Conservation (phyloP, 2,329 filamentous ascomycete species). For the Sclerotinia minor region DNA sequence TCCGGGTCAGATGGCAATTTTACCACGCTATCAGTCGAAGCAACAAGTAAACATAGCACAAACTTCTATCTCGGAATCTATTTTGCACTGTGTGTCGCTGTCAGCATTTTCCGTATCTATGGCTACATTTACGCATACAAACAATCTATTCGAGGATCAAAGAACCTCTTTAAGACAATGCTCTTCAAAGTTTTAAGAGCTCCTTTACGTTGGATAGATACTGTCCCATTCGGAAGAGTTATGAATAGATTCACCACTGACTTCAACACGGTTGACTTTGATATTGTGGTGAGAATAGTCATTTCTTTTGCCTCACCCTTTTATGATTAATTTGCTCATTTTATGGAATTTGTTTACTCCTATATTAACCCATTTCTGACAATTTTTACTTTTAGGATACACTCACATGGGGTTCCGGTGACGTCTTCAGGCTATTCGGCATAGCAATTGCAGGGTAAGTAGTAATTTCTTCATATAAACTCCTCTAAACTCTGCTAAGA, state of each 20-base stretch:
- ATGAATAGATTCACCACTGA: conserved; percentile 75
- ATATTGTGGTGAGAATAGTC: conserved; percentile 16
- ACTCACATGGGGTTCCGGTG: conserved; percentile 11
- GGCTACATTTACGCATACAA: conserved; percentile 62
- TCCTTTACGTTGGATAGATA: conserved; percentile 74
- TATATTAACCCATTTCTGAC: neutral
- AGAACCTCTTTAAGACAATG: conserved; percentile 63
- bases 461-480: neutral
- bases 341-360: too few species aligned
- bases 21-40: neutral
- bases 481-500: neutral
- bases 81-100: conserved; percentile 18
- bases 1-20: neutral
- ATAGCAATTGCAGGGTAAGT: conserved; percentile 58
- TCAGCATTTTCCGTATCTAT: conserved; percentile 15
- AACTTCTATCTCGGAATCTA: conserved; percentile 24
- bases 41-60: neutral
- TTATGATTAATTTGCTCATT: neutral
- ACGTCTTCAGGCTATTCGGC: conserved; percentile 48
- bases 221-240: conserved; percentile 70
- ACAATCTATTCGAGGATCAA: conserved; percentile 66
- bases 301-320: neutral
- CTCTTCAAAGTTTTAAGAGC: conserved; percentile 66
- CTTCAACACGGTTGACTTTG: conserved; percentile 47
- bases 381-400: neutral